Percentiles rank a stretch among this genome's conserved stretches.
These are phyloP conservation scores for Xylariaceae sp. DNA, from an alignment of 2,329 filamentous ascomycete genomes.

Conservation along the genomic window DNA sequence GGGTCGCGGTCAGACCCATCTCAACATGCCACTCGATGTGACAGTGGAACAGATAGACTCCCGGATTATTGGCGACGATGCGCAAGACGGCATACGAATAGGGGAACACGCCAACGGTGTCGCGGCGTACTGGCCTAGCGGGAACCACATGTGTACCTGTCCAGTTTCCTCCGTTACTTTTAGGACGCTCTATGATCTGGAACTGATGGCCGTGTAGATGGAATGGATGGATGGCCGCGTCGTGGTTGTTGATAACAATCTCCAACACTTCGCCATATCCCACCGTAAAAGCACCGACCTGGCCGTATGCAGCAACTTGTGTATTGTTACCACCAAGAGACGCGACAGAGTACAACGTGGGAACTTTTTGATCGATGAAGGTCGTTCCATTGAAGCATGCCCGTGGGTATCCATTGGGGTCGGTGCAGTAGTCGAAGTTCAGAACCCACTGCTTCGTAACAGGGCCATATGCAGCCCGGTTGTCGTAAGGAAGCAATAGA, in stretches of 20 bases:
- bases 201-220: slow-evolving; percentile 64
- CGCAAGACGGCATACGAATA: slow-evolving; percentile 58
- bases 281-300: slow-evolving; percentile 51
- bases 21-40: slow-evolving; percentile 68
- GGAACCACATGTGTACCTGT: slow-evolving; percentile 34
- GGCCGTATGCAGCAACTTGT: slow-evolving; percentile 51
- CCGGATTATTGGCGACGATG: slow-evolving; percentile 59
- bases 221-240: slow-evolving; percentile 57
- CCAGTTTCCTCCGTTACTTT: slow-evolving; percentile 47
- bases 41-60: slow-evolving; percentile 64
- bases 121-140: slow-evolving; percentile 45
- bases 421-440: slow-evolving; percentile 63
- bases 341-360: slow-evolving; percentile 74
- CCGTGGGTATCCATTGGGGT: slow-evolving; percentile 68
- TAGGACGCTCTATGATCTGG: slow-evolving; percentile 55
- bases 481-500: slow-evolving; percentile 62
- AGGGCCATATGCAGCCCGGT: slow-evolving; percentile 54
- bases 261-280: slow-evolving; percentile 50
- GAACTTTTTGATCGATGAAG: slow-evolving; percentile 72
- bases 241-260: slow-evolving; percentile 58
- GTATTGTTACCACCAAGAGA: slow-evolving; percentile 57
- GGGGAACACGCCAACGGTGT: slow-evolving; percentile 49
- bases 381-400: slow-evolving; percentile 69
- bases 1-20: slow-evolving; percentile 61
- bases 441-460: slow-evolving; percentile 64